Evolutionary conservation across 2,329 filamentous ascomycete genomes (phyloP).

Genomic region (Exophiala sideris): DNA sequence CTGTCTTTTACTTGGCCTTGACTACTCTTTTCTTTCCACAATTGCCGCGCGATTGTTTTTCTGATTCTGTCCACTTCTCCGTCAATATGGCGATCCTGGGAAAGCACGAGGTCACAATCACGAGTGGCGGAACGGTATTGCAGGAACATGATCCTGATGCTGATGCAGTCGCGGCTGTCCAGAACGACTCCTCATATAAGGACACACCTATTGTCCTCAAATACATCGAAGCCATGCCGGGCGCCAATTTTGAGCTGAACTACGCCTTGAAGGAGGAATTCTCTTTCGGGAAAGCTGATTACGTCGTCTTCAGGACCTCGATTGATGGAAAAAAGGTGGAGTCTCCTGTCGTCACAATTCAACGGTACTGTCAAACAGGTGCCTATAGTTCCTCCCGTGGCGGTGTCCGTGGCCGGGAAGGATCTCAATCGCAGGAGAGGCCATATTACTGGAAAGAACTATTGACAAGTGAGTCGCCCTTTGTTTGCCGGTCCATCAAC

Average conservation of each 20-base stretch:
- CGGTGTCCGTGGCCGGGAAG: no score
- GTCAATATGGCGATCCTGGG: constrained; percentile 9
- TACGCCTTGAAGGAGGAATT: not conserved
- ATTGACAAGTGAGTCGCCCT: not conserved
- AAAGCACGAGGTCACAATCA: constrained; percentile 8
- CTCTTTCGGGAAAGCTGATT: constrained; percentile 1
- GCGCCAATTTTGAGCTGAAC: constrained; percentile 1
- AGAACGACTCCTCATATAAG: not conserved
- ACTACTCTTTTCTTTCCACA: no score
- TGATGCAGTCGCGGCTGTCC: not conserved
- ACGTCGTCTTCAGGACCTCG: not conserved
- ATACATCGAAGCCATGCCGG: constrained; percentile 11
- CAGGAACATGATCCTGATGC: not conserved
- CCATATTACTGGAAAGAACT: constrained; percentile 1
- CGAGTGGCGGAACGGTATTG: not conserved
- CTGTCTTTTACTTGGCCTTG: no score
- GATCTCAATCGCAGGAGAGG: not conserved
- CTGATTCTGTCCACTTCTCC: no score
- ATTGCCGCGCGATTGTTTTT: no score
- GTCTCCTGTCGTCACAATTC: no score
- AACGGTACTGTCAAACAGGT: no score
- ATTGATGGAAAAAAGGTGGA: constrained; percentile 5
- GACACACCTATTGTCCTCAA: not conserved
- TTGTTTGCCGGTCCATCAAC: not conserved
- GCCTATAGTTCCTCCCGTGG: no score